Base-by-base conservation (phyloP, 306 rosid species). In the Cyamopsis tetragonoloba region DNA sequence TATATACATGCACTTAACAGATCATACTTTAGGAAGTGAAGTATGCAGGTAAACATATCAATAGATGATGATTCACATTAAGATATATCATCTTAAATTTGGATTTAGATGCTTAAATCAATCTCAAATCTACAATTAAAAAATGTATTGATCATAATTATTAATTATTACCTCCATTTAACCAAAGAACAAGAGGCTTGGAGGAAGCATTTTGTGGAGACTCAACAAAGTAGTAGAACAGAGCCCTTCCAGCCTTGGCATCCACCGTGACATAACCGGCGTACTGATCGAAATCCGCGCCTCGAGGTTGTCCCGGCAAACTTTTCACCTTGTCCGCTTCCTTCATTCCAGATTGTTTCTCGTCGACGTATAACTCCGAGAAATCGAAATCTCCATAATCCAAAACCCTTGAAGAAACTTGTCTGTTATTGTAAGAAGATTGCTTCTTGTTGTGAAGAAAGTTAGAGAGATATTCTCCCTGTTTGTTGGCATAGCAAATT, bases 181-280 rank as follows among this genome's bases (percentile, higher is more conserved):
- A 59, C 82, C 82, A 78, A 28, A 78, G 60, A 72, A 78, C 22
- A 50, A 78, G 74, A 43, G 82, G 82, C 0, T 71, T 78, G 55
- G 73, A 57, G 4, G 70, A 72, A 58, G 78, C 51, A 58, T 78
- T 71, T 0, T 38, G 48, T 38, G 82, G 70, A 48, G 82, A 78
- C 49, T 78, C 78, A 3, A 78, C 82, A 78, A 78, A 65, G 60
- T 78, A 78, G 20, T 78, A 78, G 30, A 78, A 78, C 1, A 71
- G 35, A 57, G 55, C 14, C 41, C 70, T 78, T 15, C 74, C 74
- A 9, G 43, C 35, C 9, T 72, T 78, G 4, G 60, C 44, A 78
- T 78, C 66, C 20, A 78, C 78, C 0, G 74, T 66, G 0, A 78
- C 58, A 23, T 71, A 78, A 6, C 82, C 78, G 3, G 50, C 70